Evolutionary conservation across 2,329 filamentous ascomycete species (phyloP), one percentile per base, ranked within the genome.

Genomic region (Pseudocercospora vitis): DNA sequence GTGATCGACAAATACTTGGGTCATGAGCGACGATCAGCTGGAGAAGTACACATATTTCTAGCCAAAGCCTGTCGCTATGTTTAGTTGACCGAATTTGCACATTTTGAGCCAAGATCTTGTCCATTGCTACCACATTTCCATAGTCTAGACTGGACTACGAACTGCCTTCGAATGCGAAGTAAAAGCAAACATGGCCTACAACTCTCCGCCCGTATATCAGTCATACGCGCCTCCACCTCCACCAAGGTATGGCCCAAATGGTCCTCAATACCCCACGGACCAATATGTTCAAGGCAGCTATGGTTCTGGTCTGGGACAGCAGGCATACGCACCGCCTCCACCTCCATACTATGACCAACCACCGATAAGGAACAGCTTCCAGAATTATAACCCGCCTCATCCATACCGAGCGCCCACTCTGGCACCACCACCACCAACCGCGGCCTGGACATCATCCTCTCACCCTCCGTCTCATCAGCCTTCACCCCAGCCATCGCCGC

Each of bases 151-250:
- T n/a, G 3, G 8, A 32, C 31, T 11, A 32, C 31, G 31, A n/a
- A n/a, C n/a, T n/a, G n/a, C n/a, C n/a, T n/a, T n/a, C n/a, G n/a
- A n/a, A n/a, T n/a, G n/a, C n/a, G n/a, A n/a, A n/a, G n/a, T 37
- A n/a, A 8, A 37, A 37, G 33, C 12, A 16, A 45, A 7, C 23
- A 45, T 45, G 40, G 19, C 40, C 40, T 45, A 45, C 40, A 5
- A 37, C 4, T 18, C n/a, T 9, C n/a, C 33, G 12, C 16, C 33
- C 19, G 33, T 16, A 8, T 37, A 45, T 45, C 19, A 45, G n/a
- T 26, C 40, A 28, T 45, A 26, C 23, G 40, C 40, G 12, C 23
- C 40, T 26, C 40, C 33, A 16, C 40, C 40, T 6, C 40, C 40
- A 29, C 40, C 40, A 8, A 14, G 14, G n/a, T 45, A 45, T 45